Conservation (phyloP, 2,329 filamentous ascomycete species). For the Thielaviopsis punctulata region DNA sequence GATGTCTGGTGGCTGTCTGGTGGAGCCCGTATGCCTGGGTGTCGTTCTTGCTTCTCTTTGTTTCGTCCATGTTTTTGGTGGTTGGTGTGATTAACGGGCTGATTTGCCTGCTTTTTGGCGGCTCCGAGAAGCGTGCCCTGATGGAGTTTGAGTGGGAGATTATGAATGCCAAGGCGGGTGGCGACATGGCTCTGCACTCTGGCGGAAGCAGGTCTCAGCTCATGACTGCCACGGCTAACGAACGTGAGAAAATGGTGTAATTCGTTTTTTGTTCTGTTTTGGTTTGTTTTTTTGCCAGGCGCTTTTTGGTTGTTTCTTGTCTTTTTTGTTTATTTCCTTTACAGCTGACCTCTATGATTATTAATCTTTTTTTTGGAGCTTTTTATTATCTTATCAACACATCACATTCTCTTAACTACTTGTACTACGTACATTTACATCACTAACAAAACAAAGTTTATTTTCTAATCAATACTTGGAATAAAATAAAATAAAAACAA, state of each 20-base stretch:
- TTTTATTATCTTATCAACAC: neutral
- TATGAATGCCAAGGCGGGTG: slow-evolving; percentile 39
- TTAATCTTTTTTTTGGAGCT: neutral
- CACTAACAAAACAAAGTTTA: too few relatives aligned
- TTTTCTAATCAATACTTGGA: neutral
- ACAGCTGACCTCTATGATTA: neutral
- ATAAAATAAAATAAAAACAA: neutral
- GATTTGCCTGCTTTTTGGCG: slow-evolving; percentile 74
- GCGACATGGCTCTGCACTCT: slow-evolving; percentile 8
- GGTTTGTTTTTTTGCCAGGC: neutral
- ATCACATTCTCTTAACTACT: neutral
- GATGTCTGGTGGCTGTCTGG: slow-evolving; percentile 69
- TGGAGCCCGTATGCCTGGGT: slow-evolving; percentile 64
- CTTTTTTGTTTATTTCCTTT: neutral
- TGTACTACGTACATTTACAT: too few relatives aligned
- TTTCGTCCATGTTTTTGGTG: slow-evolving; percentile 61
- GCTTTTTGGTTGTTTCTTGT: neutral
- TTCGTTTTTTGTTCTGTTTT: neutral
- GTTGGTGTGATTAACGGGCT: slow-evolving; percentile 70
- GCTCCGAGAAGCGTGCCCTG: slow-evolving; percentile 63
- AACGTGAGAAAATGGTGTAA: slow-evolving; percentile 10
- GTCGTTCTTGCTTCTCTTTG: slow-evolving; percentile 60
- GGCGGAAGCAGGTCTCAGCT: neutral
- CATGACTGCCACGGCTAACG: neutral
- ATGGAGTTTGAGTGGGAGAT: slow-evolving; percentile 94